Conservation (phyloP, 345 rosid species). For the Iberis pinnata region DNA sequence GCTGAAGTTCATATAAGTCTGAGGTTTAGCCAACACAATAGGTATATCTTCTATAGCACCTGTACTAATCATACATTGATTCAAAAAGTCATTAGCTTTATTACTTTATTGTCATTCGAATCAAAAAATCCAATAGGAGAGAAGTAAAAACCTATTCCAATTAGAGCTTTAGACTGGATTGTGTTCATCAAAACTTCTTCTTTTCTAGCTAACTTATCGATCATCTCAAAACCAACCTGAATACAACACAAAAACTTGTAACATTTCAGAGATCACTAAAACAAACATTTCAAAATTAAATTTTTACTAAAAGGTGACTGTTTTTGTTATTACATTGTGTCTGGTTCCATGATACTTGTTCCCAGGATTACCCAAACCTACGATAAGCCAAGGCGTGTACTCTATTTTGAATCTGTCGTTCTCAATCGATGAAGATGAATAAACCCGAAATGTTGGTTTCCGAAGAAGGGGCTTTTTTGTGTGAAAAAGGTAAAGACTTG, state of each 20-base stretch:
- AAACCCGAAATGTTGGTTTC: constrained; percentile 38
- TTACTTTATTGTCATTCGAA: neutral
- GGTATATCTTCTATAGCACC: constrained; percentile 89
- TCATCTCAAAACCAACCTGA: constrained; percentile 93
- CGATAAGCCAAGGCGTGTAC: constrained; percentile 87
- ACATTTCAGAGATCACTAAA: neutral
- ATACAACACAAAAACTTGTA: constrained; percentile 10
- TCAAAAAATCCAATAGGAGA: neutral
- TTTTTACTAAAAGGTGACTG: neutral
- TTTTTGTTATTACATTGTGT: constrained; percentile 59
- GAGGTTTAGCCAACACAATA: constrained; percentile 78
- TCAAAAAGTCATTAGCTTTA: constrained; percentile 29
- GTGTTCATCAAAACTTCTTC: constrained; percentile 66
- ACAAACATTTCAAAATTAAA: neutral
- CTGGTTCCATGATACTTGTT: constrained; percentile 88
- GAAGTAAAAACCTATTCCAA: constrained; percentile 72
- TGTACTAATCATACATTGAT: constrained; percentile 44
- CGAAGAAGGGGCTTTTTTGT: constrained; percentile 25
- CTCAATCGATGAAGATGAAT: constrained; percentile 38
- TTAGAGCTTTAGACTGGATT: constrained; percentile 76
- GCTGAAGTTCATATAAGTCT: constrained; percentile 88
- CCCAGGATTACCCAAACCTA: constrained; percentile 95
- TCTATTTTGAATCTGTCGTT: constrained; percentile 48
- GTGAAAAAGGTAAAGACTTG: constrained; percentile 37
- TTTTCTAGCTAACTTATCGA: constrained; percentile 53